Base-by-base conservation (phyloP, 768 basidiomycete genomes). In the Lyophyllum decastes region DNA sequence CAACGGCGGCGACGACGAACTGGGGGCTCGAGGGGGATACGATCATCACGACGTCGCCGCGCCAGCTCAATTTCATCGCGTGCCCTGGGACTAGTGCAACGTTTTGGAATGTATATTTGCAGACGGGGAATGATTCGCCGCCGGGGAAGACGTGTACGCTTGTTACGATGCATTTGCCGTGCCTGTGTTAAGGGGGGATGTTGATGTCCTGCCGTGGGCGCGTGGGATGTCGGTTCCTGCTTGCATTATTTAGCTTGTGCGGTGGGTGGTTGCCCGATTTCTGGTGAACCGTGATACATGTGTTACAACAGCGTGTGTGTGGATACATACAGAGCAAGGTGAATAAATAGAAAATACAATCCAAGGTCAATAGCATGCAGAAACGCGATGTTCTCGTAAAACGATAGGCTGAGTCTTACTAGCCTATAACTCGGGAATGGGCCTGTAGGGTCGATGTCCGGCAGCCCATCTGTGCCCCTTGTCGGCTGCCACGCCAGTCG, bases 381-480 rank as follows among this genome's bases (percentile, higher is more conserved):
- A 30, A 30, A 11, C 25, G 27, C 11, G 12, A 12, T 5, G 16
- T 17, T 4, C 14, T 48, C 9, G n/a, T 30, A 2, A 47, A 19
- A 6, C 8, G 26, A 4, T 30, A 1, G 17, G 12, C 25, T 14
- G 17, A 17, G 14, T 17, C 14, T 24, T 11, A 33, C 30, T 17
- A 38, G 25, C 26, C 50, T 53, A 62, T 7, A 47, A 52, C 54
- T 35, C 33, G 16, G 50, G 41, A 40, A 83, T 79, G 19, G 72
- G 76, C 33, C 68, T 74, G 68, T 92, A 90, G 12, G 82, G 82
- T 55, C 89, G 79, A 62, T 88, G 87, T 45, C 90, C 90, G 34
- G 90, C 90, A 38, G 90, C 90, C 90, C 90, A 92, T 55, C 72
- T 74, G 60, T 87, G 75, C 1, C 87, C 87, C 55, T 76, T 76